These are phyloP conservation scores for Benincasa hispida DNA, from an alignment of 306 rosid genomes.

Conservation along the genomic window DNA sequence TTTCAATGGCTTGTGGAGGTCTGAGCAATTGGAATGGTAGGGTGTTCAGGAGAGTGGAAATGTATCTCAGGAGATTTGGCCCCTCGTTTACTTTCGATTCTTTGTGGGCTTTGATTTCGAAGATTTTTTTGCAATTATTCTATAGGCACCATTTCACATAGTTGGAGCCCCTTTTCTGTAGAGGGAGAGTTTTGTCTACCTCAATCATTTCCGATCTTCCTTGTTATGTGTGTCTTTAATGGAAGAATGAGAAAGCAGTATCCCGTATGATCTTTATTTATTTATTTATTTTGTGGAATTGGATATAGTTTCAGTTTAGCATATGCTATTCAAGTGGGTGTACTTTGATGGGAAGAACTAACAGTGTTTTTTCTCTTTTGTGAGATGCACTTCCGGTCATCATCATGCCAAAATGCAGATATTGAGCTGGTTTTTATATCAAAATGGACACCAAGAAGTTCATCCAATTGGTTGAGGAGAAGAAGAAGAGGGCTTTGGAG, in stretches of 20 bases:
- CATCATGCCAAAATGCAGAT: conserved; percentile 74
- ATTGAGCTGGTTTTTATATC: conserved; percentile 48
- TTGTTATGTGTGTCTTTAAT: background rate
- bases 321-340: background rate
- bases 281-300: background rate
- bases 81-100: too few relatives aligned
- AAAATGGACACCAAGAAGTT: conserved; percentile 75
- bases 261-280: background rate
- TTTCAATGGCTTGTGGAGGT: too few relatives aligned
- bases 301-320: background rate
- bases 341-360: conserved; percentile 37
- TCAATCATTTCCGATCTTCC: background rate
- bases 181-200: background rate
- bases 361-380: conserved; percentile 94
- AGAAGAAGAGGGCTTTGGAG: conserved; percentile 78
- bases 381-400: conserved; percentile 97
- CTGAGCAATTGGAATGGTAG: too few relatives aligned
- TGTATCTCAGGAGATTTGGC: too few relatives aligned
- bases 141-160: too few relatives aligned
- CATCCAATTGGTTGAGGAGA: conserved; percentile 87
- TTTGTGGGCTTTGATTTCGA: too few relatives aligned
- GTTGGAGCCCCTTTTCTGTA: too few relatives aligned
- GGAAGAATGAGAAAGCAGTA: background rate
- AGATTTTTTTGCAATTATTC: too few relatives aligned
- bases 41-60: too few relatives aligned